A percentile compares a stretch with the other conserved stretches of the same genome.
phyloP scores from a whole-genome alignment of 345 rosid species.

The Citrus cavaleriei region DNA sequence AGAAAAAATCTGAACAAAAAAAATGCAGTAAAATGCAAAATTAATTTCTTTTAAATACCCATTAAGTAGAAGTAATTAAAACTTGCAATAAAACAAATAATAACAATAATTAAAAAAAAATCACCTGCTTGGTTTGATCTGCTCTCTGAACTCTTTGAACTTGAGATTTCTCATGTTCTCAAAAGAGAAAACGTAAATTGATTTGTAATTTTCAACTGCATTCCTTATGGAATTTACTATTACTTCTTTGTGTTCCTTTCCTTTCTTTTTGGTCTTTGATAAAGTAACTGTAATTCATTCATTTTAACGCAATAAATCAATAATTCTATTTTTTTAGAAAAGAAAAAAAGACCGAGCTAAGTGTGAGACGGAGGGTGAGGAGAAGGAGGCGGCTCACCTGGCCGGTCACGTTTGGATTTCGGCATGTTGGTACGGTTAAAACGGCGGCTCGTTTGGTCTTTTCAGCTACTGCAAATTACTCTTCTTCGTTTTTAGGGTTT shows the following conservation, averaged over 20 bases:
- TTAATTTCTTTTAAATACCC: background rate
- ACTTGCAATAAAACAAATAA: background rate
- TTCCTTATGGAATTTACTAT: conserved; percentile 66
- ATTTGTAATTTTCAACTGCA: conserved; percentile 55
- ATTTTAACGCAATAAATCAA: background rate
- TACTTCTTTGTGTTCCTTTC: conserved; percentile 77
- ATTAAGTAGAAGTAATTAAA: background rate
- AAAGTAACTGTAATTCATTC: conserved; percentile 56
- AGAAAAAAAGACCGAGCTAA: background rate
- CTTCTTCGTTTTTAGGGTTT: background rate
- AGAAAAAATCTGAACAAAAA: conserved; percentile 65
- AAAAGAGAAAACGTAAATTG: conserved; percentile 75
- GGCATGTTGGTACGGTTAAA: conserved; percentile 44
- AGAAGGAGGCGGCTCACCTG: conserved; percentile 38
- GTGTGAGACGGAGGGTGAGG: background rate
- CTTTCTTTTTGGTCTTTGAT: conserved; percentile 96
- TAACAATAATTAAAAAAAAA: background rate
- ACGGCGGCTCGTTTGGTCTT: background rate
- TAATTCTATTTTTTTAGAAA: background rate
- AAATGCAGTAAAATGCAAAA: background rate
- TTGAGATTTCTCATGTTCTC: conserved; percentile 96
- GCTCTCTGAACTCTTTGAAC: conserved; percentile 89
- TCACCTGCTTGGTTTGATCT: conserved; percentile 80
- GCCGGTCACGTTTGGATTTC: conserved; percentile 83
- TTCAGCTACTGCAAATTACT: background rate